Percentiles rank a stretch among this genome's conserved stretches.
These are phyloP conservation scores for Colletotrichum eremochloae DNA, from an alignment of 2,329 filamentous ascomycete species.

Conservation along the genomic window DNA sequence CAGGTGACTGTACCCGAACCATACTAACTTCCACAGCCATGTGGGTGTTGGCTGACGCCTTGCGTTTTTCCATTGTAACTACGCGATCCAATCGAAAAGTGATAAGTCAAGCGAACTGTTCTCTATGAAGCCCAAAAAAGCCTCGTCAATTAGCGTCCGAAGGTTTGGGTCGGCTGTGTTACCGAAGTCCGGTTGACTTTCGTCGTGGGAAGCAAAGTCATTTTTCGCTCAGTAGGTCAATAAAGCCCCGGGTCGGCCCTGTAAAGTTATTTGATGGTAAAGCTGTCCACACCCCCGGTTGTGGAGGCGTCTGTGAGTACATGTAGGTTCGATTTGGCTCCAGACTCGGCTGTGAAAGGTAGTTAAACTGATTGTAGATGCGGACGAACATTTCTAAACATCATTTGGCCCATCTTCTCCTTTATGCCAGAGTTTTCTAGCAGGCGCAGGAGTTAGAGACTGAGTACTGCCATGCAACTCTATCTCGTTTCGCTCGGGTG, in stretches of 20 bases:
- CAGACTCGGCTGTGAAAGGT: conserved; percentile 12
- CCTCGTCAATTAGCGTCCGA: conserved; percentile 20
- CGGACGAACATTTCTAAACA: conserved; percentile 30
- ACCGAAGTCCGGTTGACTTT: conserved; percentile 14
- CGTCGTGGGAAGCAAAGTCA: conserved; percentile 19
- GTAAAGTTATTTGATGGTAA: background rate
- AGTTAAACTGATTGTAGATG: conserved; percentile 25
- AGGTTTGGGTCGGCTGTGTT: conserved; percentile 4
- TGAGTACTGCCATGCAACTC: conserved; percentile 28
- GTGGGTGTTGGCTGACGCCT: background rate
- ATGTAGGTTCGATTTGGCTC: background rate
- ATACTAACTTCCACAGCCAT: background rate
- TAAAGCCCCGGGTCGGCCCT: background rate
- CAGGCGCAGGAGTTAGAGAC: conserved; percentile 21
- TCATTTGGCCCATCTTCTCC: conserved; percentile 16
- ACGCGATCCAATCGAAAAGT: conserved; percentile 19
- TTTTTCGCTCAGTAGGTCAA: conserved; percentile 23
- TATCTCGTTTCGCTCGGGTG: background rate
- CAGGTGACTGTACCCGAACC: background rate
- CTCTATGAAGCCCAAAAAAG: conserved; percentile 15
- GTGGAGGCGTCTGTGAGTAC: background rate
- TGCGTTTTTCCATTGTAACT: background rate
- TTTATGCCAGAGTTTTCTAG: conserved; percentile 14
- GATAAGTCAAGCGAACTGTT: conserved; percentile 17
- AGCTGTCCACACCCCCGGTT: background rate